Evolutionary conservation across 2,329 filamentous ascomycete genomes (phyloP).

Genomic region (Verticillium longisporum): DNA sequence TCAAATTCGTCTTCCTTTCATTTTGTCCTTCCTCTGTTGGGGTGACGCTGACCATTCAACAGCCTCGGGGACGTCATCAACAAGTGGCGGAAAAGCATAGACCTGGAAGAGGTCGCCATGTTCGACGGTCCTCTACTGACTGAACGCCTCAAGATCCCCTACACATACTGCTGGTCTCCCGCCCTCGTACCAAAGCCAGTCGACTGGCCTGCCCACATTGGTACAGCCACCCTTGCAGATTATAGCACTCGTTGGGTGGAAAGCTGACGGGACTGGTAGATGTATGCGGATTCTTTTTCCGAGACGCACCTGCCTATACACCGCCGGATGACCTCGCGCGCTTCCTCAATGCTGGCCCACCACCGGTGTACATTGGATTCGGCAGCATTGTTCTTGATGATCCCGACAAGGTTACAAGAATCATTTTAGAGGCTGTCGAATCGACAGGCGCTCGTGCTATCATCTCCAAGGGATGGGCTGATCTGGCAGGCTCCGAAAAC

Average conservation of each 20-base stretch:
- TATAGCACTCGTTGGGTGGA: constrained; percentile 17
- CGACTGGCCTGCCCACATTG: constrained; percentile 32
- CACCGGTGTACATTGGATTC: constrained; percentile 77
- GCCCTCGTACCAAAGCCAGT: constrained; percentile 68
- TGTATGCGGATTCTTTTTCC: constrained; percentile 71
- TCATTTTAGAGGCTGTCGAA: constrained; percentile 65
- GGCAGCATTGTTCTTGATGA: constrained; percentile 78
- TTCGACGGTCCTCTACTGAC: constrained; percentile 80
- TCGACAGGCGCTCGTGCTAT: constrained; percentile 66
- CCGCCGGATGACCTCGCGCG: constrained; percentile 57
- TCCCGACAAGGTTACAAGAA: constrained; percentile 60
- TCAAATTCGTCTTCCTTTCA: constrained; percentile 65
- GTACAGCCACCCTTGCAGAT: constrained; percentile 36
- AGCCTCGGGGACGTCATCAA: constrained; percentile 86
- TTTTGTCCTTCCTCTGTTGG: constrained; percentile 53
- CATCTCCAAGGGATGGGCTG: constrained; percentile 85
- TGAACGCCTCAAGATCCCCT: constrained; percentile 68
- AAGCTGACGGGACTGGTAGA: constrained; percentile 68
- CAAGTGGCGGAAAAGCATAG: constrained; percentile 66
- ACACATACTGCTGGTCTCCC: constrained; percentile 90
- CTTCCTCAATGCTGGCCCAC: constrained; percentile 62
- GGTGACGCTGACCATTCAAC: constrained; percentile 27
- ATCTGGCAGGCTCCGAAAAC: constrained; percentile 71
- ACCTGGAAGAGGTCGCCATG: constrained; percentile 69
- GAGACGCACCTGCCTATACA: constrained; percentile 60